phyloP scores from a whole-genome alignment of 116 monocot species.

The Zostera marina region DNA sequence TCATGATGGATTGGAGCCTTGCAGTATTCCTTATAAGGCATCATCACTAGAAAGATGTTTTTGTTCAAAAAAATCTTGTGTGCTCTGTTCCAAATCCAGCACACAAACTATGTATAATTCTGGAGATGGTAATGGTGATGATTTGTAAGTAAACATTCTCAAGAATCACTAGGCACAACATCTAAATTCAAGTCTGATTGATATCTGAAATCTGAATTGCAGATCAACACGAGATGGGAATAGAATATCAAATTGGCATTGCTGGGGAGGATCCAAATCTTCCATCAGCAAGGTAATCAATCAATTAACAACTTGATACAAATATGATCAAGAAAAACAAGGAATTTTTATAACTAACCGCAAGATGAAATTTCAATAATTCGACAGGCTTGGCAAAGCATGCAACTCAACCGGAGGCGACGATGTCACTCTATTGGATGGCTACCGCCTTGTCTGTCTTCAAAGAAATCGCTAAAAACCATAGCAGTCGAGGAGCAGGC shows the following conservation, averaged over 20 bases:
- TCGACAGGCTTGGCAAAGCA: slow-evolving; percentile 4
- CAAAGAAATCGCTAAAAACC: background rate
- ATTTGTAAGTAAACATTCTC: slow-evolving; percentile 24
- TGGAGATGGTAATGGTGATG: slow-evolving; percentile 21
- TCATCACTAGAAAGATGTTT: slow-evolving; percentile 33
- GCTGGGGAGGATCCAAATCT: slow-evolving; percentile 6
- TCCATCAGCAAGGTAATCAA: slow-evolving; percentile 7
- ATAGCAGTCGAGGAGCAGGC: background rate
- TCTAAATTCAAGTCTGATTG: background rate
- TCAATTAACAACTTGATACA: background rate
- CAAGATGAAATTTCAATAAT: background rate
- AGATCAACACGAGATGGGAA: background rate
- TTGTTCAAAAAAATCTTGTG: slow-evolving; percentile 30
- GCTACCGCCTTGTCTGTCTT: slow-evolving; percentile 2
- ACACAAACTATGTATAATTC: slow-evolving; percentile 23
- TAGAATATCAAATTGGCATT: background rate
- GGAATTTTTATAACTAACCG: background rate
- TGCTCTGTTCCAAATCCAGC: slow-evolving; percentile 31
- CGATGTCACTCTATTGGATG: background rate
- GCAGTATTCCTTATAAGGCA: slow-evolving; percentile 28
- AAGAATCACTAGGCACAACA: background rate
- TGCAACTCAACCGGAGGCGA: background rate
- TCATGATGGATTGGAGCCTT: slow-evolving; percentile 31
- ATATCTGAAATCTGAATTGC: background rate
- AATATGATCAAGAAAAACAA: background rate